Evolutionary conservation across 257 asterid species (phyloP).

Genomic region (Solanum piurae): DNA sequence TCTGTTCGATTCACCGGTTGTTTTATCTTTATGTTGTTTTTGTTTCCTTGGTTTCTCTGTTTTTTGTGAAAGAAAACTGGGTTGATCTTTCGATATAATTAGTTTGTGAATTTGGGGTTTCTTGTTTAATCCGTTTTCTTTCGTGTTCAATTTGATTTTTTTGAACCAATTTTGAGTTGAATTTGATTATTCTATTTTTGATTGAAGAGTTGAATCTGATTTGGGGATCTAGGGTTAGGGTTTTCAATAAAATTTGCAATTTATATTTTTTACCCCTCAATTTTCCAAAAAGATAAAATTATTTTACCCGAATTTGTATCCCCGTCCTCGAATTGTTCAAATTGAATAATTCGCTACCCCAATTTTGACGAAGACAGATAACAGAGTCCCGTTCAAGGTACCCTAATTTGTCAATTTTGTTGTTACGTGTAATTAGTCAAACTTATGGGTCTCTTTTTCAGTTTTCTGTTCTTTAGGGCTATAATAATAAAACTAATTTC

Average conservation of each 20-base stretch:
- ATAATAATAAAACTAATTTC: neutral
- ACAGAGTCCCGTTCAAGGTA: neutral
- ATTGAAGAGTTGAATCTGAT: neutral
- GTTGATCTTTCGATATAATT: neutral
- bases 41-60: neutral
- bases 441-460: neutral
- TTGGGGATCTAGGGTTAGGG: conserved; percentile 14
- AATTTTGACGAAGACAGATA: neutral
- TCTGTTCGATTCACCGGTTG: neutral
- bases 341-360: neutral
- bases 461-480: neutral
- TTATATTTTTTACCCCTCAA: neutral
- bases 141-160: neutral
- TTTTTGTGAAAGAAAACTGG: neutral
- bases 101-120: neutral
- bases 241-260: neutral
- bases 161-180: neutral
- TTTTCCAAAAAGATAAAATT: neutral
- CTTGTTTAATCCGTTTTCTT: neutral
- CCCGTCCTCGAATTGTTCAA: neutral
- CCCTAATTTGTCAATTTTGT: neutral
- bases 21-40: neutral
- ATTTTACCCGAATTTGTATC: neutral
- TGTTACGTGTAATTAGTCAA: neutral
- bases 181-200: neutral